These are phyloP conservation scores for Lentinula boryana DNA, from an alignment of 768 basidiomycete species.

Conservation along the genomic window DNA sequence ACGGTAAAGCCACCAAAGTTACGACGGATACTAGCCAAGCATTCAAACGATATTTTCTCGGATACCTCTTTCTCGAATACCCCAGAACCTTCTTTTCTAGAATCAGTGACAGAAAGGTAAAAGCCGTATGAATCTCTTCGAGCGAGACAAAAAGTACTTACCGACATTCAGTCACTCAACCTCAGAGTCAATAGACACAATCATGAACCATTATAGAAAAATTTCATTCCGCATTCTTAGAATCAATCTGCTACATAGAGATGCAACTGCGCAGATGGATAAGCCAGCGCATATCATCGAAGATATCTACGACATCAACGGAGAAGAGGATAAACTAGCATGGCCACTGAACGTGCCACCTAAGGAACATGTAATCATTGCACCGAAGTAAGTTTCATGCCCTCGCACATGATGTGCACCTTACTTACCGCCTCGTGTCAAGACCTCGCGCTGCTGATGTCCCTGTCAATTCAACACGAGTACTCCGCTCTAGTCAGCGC, in stretches of 20 bases:
- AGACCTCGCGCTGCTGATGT: neutral
- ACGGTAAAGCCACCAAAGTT: conserved; percentile 1
- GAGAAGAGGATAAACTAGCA: neutral
- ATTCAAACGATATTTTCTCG: neutral
- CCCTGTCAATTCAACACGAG: neutral
- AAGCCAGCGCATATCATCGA: neutral
- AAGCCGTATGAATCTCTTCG: no score
- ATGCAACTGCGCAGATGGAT: conserved; percentile 1
- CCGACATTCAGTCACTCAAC: neutral
- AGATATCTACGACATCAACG: conserved; percentile 3
- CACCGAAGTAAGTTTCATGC: neutral
- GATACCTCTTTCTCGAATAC: neutral
- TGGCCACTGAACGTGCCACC: neutral
- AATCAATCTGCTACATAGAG: conserved; percentile 1
- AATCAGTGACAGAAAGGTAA: neutral
- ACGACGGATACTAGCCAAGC: conserved; percentile 3
- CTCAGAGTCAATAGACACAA: neutral
- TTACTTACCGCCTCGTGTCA: neutral
- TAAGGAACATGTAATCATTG: neutral
- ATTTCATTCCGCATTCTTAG: conserved; percentile 2
- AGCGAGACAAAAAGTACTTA: neutral
- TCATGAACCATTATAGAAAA: neutral
- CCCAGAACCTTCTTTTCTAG: neutral
- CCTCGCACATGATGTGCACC: neutral
- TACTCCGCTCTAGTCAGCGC: neutral